Conservation (phyloP, 768 basidiomycete genomes). For the Mycena maculata region DNA sequence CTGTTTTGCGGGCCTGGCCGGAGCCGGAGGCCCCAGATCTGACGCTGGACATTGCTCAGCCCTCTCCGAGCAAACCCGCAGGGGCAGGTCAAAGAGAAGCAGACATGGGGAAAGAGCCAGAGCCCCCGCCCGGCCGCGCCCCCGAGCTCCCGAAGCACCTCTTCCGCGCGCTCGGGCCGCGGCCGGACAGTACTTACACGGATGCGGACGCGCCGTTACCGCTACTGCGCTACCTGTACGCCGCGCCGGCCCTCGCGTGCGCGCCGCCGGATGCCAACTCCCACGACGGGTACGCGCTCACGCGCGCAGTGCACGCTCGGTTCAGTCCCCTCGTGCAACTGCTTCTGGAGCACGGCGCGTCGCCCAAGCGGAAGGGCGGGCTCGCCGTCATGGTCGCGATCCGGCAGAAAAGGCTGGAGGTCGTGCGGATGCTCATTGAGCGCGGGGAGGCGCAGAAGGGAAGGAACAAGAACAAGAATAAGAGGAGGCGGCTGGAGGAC, state of each 20-base stretch:
- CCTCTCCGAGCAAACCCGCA: no score
- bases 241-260: slow-evolving; percentile 49
- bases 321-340: slow-evolving; percentile 75
- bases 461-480: slow-evolving; percentile 52
- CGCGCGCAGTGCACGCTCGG: slow-evolving; percentile 76
- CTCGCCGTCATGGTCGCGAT: slow-evolving; percentile 85
- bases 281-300: slow-evolving; percentile 84
- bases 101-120: neutral
- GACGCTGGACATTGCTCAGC: neutral
- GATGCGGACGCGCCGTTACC: slow-evolving; percentile 69
- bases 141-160: slow-evolving; percentile 75
- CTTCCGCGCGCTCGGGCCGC: slow-evolving; percentile 64
- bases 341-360: slow-evolving; percentile 78
- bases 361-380: slow-evolving; percentile 68
- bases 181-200: slow-evolving; percentile 51
- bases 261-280: slow-evolving; percentile 68
- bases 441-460: slow-evolving; percentile 47
- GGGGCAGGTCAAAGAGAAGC: no score
- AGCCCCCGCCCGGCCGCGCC: neutral
- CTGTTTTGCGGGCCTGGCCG: slow-evolving; percentile 53
- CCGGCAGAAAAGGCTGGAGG: slow-evolving; percentile 67
- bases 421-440: slow-evolving; percentile 86
- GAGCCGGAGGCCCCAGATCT: slow-evolving; percentile 39
- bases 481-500: slow-evolving; percentile 68
- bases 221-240: slow-evolving; percentile 69